Base-by-base conservation (phyloP, 129 eudicot genomes). In the Deinandra increscens region DNA sequence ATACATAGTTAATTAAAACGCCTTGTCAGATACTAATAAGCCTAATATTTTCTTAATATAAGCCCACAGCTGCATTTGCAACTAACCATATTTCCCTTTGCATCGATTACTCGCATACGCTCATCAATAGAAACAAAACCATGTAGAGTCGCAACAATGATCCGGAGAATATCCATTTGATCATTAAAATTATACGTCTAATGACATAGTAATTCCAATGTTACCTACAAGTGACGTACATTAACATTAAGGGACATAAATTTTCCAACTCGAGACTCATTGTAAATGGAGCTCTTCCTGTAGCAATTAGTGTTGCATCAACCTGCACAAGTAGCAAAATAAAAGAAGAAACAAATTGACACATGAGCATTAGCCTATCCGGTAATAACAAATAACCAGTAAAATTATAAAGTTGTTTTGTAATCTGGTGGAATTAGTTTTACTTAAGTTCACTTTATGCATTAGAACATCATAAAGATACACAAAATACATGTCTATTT, bases 101-200 rank as follows among this genome's bases (percentile, higher is more conserved):
- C 87, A 82, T 89, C 93, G 48, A 93, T 76, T 18, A 93, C 99
- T 61, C 87, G 84, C 99, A 93, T 89, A 66, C 86, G 88, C 72
- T 89, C 97, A 74, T 93, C 99, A 50, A 93, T 95, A 70, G 97
- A 97, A 46, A 93, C 81, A 68, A 89, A 93, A 37, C 99, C 99
- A 54, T 93, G 87, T 60, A 89, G 95, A 19, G 97, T 93, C 80
- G 68, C 87, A 5, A 93, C 97, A 79, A 83, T 85, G 19, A 93
- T 85, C 99, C 89, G 86, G 73, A 58, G 39, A 68, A 56, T 29
- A 69, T 14, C 23, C 74, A 75, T 78, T 48, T 23, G 0, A 18
- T 42, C 53, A 64, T 70, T 60, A 71, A 29, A 66, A 71, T 44
- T 73, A 51, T 41, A 49, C 9, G 29, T 66, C 43, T 36, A 54